These are phyloP conservation scores for Cadophora malorum DNA, from an alignment of 2,329 filamentous ascomycete genomes.

Conservation along the genomic window DNA sequence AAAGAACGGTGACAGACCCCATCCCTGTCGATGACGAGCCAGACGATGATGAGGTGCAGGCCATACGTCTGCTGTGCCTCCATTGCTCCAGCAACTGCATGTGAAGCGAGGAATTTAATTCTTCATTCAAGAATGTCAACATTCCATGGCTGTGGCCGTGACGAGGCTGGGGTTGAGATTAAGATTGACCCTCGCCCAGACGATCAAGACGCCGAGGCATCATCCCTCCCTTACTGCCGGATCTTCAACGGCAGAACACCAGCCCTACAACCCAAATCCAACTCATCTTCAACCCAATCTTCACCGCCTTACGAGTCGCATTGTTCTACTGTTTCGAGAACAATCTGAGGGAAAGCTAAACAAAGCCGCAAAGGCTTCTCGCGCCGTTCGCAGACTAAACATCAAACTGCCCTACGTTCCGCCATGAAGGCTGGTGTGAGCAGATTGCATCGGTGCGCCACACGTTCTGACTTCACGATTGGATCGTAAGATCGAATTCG, in stretches of 20 bases:
- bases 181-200: not conserved
- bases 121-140: not conserved
- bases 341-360: slow-evolving; percentile 10
- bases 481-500: not conserved
- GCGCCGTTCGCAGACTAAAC: slow-evolving; percentile 5
- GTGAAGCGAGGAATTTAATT: not conserved
- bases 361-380: not conserved
- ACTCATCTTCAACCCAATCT: not conserved
- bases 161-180: not conserved
- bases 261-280: not conserved
- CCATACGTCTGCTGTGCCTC: not conserved
- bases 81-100: not conserved
- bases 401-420: slow-evolving; percentile 12
- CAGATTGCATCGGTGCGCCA: slow-evolving; percentile 5
- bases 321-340: slow-evolving; percentile 19
- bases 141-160: not conserved
- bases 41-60: not conserved
- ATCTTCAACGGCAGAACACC: slow-evolving; percentile 8
- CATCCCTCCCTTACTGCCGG: not conserved
- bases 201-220: not conserved
- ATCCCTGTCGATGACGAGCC: not conserved
- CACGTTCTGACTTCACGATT: not conserved
- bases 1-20: not conserved
- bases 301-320: slow-evolving; percentile 8
- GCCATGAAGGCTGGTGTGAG: not conserved